These are phyloP conservation scores for Phytophthora tubulina DNA, from an alignment of 352 stramenopile genomes.

Conservation along the genomic window DNA sequence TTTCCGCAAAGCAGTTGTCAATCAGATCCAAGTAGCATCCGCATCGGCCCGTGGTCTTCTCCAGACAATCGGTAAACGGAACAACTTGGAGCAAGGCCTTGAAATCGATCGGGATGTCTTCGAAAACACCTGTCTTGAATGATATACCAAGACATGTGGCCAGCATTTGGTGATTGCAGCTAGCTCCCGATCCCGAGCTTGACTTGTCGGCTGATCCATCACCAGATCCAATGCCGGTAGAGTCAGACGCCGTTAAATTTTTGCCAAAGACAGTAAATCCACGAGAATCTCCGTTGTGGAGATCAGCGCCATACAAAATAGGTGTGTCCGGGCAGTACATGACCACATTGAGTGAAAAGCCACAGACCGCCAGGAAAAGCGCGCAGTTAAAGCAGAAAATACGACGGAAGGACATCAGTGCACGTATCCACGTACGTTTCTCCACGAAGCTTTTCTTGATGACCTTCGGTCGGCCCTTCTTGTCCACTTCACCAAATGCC, in stretches of 20 bases:
- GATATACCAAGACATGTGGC: conserved; percentile 74
- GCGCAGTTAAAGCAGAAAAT: conserved; percentile 88
- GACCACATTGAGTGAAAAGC: conserved; percentile 80
- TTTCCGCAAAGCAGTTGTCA: conserved; percentile 71
- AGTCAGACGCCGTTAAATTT: conserved; percentile 60
- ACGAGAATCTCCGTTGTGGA: conserved; percentile 51
- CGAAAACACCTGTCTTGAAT: conserved; percentile 56
- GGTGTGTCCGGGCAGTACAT: conserved; percentile 82
- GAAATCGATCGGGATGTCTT: conserved; percentile 72
- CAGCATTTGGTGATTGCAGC: conserved; percentile 74
- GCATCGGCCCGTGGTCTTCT: conserved; percentile 67
- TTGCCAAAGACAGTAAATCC: conserved; percentile 75
- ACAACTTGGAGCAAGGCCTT: conserved; percentile 69
- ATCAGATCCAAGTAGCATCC: conserved; percentile 78
- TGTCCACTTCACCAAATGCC: conserved; percentile 79
- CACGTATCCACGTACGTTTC: conserved; percentile 81
- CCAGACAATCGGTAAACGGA: conserved; percentile 78
- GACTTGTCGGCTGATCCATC: conserved; percentile 39
- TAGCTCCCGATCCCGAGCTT: conserved; percentile 38
- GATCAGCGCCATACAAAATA: conserved; percentile 76
- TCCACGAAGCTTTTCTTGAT: conserved; percentile 90
- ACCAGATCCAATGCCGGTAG: conserved; percentile 39
- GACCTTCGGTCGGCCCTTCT: conserved; percentile 82
- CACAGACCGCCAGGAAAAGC: conserved; percentile 72
- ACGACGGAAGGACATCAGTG: conserved; percentile 80